These are phyloP conservation scores for Chaetoceros tenuissimus DNA, from an alignment of 108 stramenopile genomes.

Conservation along the genomic window DNA sequence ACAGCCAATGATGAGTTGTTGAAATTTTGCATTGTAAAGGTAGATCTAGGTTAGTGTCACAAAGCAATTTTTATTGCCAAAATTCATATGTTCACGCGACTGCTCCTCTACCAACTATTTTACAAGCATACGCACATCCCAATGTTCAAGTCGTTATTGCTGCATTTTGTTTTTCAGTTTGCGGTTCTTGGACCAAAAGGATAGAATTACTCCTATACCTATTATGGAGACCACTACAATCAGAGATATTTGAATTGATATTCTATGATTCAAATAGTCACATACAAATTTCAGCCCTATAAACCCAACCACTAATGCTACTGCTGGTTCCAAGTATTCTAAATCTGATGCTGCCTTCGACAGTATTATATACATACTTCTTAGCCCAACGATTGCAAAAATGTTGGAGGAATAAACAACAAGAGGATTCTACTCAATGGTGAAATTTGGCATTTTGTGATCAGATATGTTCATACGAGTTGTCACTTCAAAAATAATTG, in stretches of 20 bases:
- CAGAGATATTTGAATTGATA: conserved; percentile 62
- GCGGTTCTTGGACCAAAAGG: conserved; percentile 33
- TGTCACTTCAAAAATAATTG: background rate
- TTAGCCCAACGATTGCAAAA: conserved; percentile 93
- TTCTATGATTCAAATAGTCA: conserved; percentile 66
- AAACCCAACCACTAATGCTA: conserved; percentile 87
- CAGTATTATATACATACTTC: conserved; percentile 87
- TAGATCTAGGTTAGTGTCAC: too few relatives aligned
- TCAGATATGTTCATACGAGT: background rate
- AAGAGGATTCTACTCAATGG: conserved; percentile 66
- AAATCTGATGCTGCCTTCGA: conserved; percentile 88
- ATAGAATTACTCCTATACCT: conserved; percentile 51
- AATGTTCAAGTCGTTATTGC: too few relatives aligned
- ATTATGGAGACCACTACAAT: conserved; percentile 65
- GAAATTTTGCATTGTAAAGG: too few relatives aligned
- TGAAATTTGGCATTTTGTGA: background rate
- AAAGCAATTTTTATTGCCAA: too few relatives aligned
- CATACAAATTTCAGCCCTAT: conserved; percentile 88
- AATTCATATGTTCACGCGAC: too few relatives aligned
- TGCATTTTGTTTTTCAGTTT: conserved; percentile 11
- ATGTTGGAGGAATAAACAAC: conserved; percentile 93
- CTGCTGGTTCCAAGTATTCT: conserved; percentile 87
- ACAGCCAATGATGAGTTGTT: too few relatives aligned
- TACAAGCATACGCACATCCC: too few relatives aligned
- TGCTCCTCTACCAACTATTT: too few relatives aligned